phyloP scores from a whole-genome alignment of 768 basidiomycete species.

The Termitomyces sp. region DNA sequence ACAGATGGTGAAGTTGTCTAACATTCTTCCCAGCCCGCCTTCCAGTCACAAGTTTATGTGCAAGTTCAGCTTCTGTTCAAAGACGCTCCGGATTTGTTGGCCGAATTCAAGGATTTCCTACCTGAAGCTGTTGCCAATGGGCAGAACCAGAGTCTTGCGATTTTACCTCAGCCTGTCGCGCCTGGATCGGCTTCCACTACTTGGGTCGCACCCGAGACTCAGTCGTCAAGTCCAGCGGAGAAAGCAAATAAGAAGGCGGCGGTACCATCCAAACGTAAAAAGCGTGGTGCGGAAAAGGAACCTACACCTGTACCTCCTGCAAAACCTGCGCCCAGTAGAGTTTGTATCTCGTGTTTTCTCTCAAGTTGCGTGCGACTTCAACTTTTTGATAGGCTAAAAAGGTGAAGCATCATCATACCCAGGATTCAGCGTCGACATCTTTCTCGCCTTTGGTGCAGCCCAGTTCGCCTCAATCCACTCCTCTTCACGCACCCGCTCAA shows the following conservation, averaged over 20 bases:
- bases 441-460: slow-evolving; percentile 45
- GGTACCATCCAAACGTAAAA: slow-evolving; percentile 52
- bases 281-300: slow-evolving; percentile 66
- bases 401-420: slow-evolving; percentile 57
- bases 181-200: slow-evolving; percentile 27
- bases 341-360: slow-evolving; percentile 24
- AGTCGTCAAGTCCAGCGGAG: slow-evolving; percentile 33
- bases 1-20: slow-evolving; percentile 1
- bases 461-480: slow-evolving; percentile 38
- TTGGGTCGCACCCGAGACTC: slow-evolving; percentile 37
- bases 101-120: slow-evolving; percentile 79
- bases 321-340: slow-evolving; percentile 46
- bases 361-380: neutral
- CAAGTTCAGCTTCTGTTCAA: slow-evolving; percentile 82
- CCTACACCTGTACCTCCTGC: slow-evolving; percentile 52
- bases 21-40: slow-evolving; percentile 1
- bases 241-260: slow-evolving; percentile 40
- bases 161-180: slow-evolving; percentile 43
- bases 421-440: slow-evolving; percentile 51
- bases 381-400: slow-evolving; percentile 49
- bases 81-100: slow-evolving; percentile 73
- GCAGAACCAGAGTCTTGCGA: slow-evolving; percentile 38
- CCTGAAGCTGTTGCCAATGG: slow-evolving; percentile 54
- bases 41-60: slow-evolving; percentile 69
- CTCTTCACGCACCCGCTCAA: slow-evolving; percentile 21